Base-by-base conservation (phyloP, 176 grass and related monocot genomes). In the Zea luxurians region DNA sequence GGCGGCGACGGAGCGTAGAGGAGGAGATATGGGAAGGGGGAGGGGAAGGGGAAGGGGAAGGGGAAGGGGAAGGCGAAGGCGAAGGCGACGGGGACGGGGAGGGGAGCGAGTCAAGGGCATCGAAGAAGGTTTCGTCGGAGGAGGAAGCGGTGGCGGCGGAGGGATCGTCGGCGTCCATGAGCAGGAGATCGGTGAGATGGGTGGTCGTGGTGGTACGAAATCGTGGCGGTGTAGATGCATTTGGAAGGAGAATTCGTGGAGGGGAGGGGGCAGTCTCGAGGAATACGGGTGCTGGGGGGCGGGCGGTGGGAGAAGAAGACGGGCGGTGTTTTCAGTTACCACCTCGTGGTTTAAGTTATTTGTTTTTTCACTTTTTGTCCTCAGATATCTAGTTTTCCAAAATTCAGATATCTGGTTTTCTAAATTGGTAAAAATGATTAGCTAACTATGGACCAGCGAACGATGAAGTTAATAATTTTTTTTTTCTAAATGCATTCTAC, bases 1-100 rank as follows among this genome's bases (percentile, higher is more conserved):
- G 48, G 65, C 80, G 88, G 50, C 80, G 84, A 66, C 70, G 76
- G 77, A 86, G 88, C 8, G 66, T 85, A 54, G 79, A 75, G 58
- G 72, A 52, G 27, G 73, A 76, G 6, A 63, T 65, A 48, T 57
- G 52, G 34, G 55, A 73, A 35, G 13, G 53, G 17, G 62, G 41
- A 15, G 74, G 54, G 4, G 74, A 38, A 11, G 54, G 15, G 15
- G 42, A 49, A 11, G 44, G 15, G 75, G 45, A 38, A 58, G 54
- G n/a, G 1, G 41, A 42, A 15, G 41, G 46, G 1, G 46, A 48
- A 42, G 41, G 41, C 3, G n/a, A 58, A 20, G 37, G 10, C 20
- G 58, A 61, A 41, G n/a, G n/a, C n/a, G n/a, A n/a, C n/a, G n/a
- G n/a, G n/a, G n/a, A 27, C 27, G 63, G 35, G 85, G 61, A 37